Evolutionary conservation across 139 green algal species (phyloP), one percentile per base, ranked within the genome.

Genomic region (Micractinium sp.): DNA sequence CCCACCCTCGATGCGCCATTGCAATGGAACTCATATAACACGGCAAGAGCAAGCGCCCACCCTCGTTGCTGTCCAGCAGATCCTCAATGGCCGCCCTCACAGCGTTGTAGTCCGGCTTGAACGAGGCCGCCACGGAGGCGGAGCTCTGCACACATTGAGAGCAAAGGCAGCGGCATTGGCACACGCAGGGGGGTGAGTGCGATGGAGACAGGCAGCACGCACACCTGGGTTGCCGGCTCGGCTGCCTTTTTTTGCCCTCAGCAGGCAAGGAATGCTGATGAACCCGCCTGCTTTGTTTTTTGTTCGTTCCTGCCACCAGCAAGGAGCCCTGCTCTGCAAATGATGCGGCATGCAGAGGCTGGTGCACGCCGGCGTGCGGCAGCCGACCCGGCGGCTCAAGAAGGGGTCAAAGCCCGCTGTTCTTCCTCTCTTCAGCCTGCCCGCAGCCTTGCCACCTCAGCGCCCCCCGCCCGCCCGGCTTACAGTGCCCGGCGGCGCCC

Each of bases 51-150:
- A 5, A 71, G 63, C 20, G 0, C 66, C 67, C 29, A 87, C 83
- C 85, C 31, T 90, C 77, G 19, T 94, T 91, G 36, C 71, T 79
- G 33, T 98, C 95, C 88, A 98, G 71, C 27, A 96, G 38, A 36
- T 92, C 88, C 29, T 94, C 92, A 81, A 98, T 96, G 5, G 93
- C 92, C n/a, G 90, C 61, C 31, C 93, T 88, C 66, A 98, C 96
- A 12, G 94, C 93, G 13, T 63, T 89, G 85, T 98, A 98, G 90
- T 98, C 96, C 16, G 82, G 90, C 89, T 95, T 85, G 86, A 85
- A 77, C 33, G 27, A 29, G 38, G 66, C 83, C 29, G 63, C 61
- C 0, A 38, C 61, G 0, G 80, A 39, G 53, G 29, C 29, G 39
- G 23, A 36, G 16, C 80, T 25, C 39, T 83, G 78, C 39, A 67